Evolutionary conservation across 1,284 basidiomycete genomes (phyloP).

Genomic region (Dichomitus squalens): DNA sequence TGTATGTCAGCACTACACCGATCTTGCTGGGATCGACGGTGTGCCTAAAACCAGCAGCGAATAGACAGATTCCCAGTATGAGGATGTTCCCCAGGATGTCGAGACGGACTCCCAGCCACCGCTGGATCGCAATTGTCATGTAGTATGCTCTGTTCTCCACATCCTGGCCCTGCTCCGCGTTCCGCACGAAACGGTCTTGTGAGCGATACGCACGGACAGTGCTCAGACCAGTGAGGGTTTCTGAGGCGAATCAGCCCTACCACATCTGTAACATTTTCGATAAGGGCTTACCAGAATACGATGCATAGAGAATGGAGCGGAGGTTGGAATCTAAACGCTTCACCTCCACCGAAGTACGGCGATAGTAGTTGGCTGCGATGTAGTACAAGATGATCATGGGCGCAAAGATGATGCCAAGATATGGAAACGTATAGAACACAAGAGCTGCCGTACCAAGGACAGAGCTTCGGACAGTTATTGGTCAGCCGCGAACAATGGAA

Average conservation of each 20-base stretch:
- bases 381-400: slow-evolving; percentile 55
- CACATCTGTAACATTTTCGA: background rate
- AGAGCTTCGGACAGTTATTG: slow-evolving; percentile 11
- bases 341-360: slow-evolving; percentile 61
- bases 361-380: slow-evolving; percentile 51
- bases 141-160: slow-evolving; percentile 77
- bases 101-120: slow-evolving; percentile 63
- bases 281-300: slow-evolving; percentile 41
- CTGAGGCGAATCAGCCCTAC: slow-evolving; percentile 36
- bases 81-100: slow-evolving; percentile 75
- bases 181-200: slow-evolving; percentile 46
- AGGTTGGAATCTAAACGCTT: slow-evolving; percentile 74
- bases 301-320: slow-evolving; percentile 64
- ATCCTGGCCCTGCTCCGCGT: slow-evolving; percentile 54
- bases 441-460: slow-evolving; percentile 58
- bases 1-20: slow-evolving; percentile 68
- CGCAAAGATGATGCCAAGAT: slow-evolving; percentile 60
- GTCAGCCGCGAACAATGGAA: background rate
- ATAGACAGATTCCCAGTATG: slow-evolving; percentile 73
- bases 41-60: slow-evolving; percentile 58
- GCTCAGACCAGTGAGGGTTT: slow-evolving; percentile 63
- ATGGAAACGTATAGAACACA: slow-evolving; percentile 67
- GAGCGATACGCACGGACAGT: slow-evolving; percentile 67
- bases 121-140: slow-evolving; percentile 70
- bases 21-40: slow-evolving; percentile 52